phyloP scores from a whole-genome alignment of 768 basidiomycete species.

The Hygrophorus russula region DNA sequence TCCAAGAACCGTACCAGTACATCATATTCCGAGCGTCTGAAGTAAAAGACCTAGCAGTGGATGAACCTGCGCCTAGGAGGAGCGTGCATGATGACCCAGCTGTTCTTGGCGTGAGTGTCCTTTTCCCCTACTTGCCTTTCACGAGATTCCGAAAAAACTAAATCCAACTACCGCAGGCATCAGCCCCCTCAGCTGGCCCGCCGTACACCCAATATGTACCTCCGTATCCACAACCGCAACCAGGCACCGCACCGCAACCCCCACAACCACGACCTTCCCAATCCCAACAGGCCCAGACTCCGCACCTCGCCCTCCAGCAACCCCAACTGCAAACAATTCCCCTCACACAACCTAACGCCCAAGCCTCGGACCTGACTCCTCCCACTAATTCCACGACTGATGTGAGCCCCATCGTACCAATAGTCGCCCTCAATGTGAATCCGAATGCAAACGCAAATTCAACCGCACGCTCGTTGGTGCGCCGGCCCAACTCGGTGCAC shows the following conservation, averaged over 20 bases:
- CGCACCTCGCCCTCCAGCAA: constrained; percentile 8
- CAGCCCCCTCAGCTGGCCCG: not conserved
- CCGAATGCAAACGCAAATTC: no score
- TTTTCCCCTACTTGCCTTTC: constrained; percentile 9
- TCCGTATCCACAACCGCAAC: constrained; percentile 12
- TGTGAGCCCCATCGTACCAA: no score
- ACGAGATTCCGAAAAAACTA: no score
- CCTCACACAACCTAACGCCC: no score
- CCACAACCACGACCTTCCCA: constrained; percentile 8
- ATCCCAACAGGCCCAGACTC: constrained; percentile 15
- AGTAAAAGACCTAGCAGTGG: constrained; percentile 82
- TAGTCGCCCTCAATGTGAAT: no score
- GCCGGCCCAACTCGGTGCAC: constrained; percentile 40
- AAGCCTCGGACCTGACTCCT: no score
- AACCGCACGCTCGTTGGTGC: constrained; percentile 7
- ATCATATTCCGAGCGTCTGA: constrained; percentile 88
- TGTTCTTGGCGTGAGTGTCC: constrained; percentile 56
- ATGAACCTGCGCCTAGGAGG: constrained; percentile 47
- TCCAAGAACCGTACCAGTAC: constrained; percentile 76
- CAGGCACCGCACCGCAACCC: constrained; percentile 12
- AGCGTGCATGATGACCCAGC: constrained; percentile 80
- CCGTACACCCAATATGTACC: not conserved
- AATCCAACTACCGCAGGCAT: constrained; percentile 5
- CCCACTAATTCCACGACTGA: no score
- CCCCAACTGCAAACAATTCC: constrained; percentile 12